Evolutionary conservation across 108 stramenopile species (phyloP).

Genomic region (Cyclotella sp.): DNA sequence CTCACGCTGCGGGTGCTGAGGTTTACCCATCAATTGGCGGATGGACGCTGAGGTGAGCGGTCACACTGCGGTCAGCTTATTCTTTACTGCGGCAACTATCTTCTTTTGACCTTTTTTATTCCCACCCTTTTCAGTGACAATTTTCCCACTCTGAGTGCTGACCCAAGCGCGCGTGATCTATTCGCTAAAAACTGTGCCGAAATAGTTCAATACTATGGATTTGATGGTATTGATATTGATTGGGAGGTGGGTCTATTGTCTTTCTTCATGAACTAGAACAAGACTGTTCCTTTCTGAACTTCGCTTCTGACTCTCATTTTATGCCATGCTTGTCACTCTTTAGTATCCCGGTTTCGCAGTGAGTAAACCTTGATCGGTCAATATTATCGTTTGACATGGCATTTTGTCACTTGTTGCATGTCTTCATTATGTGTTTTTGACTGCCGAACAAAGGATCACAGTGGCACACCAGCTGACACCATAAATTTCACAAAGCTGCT

Average conservation of each 20-base stretch:
- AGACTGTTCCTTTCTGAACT: not conserved
- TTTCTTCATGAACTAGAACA: not conserved
- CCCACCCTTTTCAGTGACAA: conserved; percentile 11
- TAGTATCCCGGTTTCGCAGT: conserved; percentile 43
- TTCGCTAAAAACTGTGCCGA: conserved; percentile 53
- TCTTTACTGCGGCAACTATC: not conserved
- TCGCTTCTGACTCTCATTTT: not conserved
- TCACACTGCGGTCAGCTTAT: not conserved
- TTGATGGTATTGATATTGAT: conserved; percentile 54
- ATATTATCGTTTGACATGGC: not conserved
- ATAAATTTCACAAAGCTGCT: conserved; percentile 47
- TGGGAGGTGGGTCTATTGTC: conserved; percentile 35
- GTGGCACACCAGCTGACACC: conserved; percentile 43
- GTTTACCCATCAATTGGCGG: conserved; percentile 55
- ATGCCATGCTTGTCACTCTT: not conserved
- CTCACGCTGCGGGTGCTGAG: conserved; percentile 42
- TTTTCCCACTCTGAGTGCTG: conserved; percentile 39
- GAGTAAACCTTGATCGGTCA: not conserved
- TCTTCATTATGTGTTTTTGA: not conserved
- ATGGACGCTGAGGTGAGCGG: conserved; percentile 31
- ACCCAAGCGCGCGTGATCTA: conserved; percentile 25
- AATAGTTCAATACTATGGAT: conserved; percentile 39
- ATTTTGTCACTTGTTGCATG: not conserved
- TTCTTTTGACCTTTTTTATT: not conserved
- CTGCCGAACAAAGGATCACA: conserved; percentile 34